Evolutionary conservation across 2,329 filamentous ascomycete species (phyloP).

Genomic region (Shiraia sp.): DNA sequence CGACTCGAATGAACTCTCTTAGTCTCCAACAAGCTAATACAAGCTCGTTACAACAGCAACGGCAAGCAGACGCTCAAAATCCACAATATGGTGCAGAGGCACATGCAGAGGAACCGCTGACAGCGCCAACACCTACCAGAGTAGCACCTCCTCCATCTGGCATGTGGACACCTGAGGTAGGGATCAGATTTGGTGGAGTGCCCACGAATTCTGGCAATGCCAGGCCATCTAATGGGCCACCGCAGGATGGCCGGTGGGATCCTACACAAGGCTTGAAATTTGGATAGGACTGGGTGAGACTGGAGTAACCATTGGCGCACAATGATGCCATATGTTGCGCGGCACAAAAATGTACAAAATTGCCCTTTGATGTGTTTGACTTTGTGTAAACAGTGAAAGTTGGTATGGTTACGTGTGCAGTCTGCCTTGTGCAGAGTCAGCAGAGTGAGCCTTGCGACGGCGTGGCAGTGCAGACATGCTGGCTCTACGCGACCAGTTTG

Average conservation of each 20-base stretch:
- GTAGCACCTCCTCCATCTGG: conserved; percentile 48
- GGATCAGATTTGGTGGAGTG: conserved; percentile 71
- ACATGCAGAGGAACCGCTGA: conserved; percentile 58
- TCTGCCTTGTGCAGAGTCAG: conserved; percentile 35
- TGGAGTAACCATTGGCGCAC: not conserved
- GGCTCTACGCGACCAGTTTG: conserved; percentile 5
- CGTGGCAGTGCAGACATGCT: conserved; percentile 26
- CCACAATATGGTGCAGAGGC: conserved; percentile 59
- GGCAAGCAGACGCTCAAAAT: conserved; percentile 57
- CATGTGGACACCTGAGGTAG: conserved; percentile 80
- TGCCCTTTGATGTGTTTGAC: not conserved
- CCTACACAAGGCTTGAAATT: conserved; percentile 46
- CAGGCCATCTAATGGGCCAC: conserved; percentile 38
- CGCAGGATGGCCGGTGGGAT: conserved; percentile 46
- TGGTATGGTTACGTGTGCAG: conserved; percentile 11
- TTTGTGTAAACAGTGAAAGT: conserved; percentile 4
- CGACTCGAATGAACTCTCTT: conserved; percentile 62
- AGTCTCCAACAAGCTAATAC: conserved; percentile 54
- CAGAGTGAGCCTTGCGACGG: conserved; percentile 26
- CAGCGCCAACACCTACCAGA: conserved; percentile 51
- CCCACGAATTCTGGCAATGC: conserved; percentile 35
- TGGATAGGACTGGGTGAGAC: conserved; percentile 23
- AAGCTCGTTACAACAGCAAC: conserved; percentile 49
- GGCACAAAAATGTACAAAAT: conserved; percentile 1
- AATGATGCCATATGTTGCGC: conserved; percentile 12